A percentile compares a stretch with the other conserved stretches of the same genome.
These are phyloP conservation scores for Leccinum ochraceum DNA, from an alignment of 768 basidiomycete genomes.

Conservation along the genomic window DNA sequence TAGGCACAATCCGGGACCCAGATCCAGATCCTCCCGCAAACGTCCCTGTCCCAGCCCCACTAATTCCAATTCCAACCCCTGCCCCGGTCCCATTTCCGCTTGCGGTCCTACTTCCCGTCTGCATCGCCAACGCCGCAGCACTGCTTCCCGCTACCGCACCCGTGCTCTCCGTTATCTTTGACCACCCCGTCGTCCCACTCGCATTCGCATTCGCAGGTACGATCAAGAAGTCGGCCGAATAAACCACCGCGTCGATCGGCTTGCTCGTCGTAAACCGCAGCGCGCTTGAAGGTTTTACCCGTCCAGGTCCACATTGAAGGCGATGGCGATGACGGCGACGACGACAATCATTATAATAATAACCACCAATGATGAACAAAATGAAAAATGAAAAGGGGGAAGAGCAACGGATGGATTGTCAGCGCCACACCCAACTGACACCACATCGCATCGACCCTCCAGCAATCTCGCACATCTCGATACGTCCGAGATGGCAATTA, in stretches of 20 bases:
- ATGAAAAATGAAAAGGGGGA: not conserved
- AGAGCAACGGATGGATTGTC: not conserved
- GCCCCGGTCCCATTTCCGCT: not conserved
- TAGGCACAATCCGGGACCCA: slow-evolving; percentile 2
- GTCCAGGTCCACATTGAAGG: not conserved
- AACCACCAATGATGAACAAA: not conserved
- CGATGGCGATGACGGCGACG: not conserved
- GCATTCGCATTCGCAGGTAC: slow-evolving; percentile 23
- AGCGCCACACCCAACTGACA: not conserved
- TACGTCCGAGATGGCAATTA: not conserved
- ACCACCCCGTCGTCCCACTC: slow-evolving; percentile 3
- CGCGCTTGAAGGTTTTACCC: slow-evolving; percentile 16
- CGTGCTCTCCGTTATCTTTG: not conserved
- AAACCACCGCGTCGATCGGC: slow-evolving; percentile 37
- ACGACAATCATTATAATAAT: not conserved
- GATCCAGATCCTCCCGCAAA: slow-evolving; percentile 3
- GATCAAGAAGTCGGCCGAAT: slow-evolving; percentile 55
- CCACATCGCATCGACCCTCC: not conserved
- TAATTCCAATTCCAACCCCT: not conserved
- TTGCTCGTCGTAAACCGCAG: slow-evolving; percentile 35
- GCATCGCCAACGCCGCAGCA: slow-evolving; percentile 7
- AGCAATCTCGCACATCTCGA: slow-evolving; percentile 13
- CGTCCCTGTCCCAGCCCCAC: not conserved
- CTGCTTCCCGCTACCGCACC: slow-evolving; percentile 1
- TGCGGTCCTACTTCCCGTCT: slow-evolving; percentile 2